Evolutionary conservation across 2,329 filamentous ascomycete genomes (phyloP), one percentile per base, ranked within the genome.

Genomic region (Sarocladium kiliense): DNA sequence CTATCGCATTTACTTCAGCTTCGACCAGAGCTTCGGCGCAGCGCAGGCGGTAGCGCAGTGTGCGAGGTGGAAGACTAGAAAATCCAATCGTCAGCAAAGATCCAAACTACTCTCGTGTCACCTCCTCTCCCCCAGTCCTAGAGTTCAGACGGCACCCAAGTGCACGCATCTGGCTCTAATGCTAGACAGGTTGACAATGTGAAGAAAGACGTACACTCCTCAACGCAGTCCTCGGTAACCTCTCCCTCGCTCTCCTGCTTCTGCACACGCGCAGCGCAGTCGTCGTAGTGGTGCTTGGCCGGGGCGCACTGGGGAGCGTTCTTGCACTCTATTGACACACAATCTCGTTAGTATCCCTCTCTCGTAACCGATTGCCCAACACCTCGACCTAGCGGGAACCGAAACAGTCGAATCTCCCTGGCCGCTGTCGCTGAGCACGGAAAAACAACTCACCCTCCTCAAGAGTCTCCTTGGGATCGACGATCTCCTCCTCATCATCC

Each of bases 241-340:
- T 79, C 86, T 65, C 87, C 85, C 61, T 87, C 82, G 64, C 87
- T 83, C 68, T 91, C 84, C 60, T 73, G 71, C 64, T 72, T 63
- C 56, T 72, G 67, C 65, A 99, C 94, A 67, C 94, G 91, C 84
- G 96, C 92, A 65, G 93, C 91, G 74, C 94, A 99, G 78, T 97
- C 91, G 63, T 97, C 93, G 74, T 88, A 97, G 83, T 99, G 94
- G 82, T 97, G 93, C 86, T 97, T 99, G 70, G 84, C 83, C 58
- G 88, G 86, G 59, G 87, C 81, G 77, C 94, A 99, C 74, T 89
- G 79, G 73, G 87, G 82, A 62, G 91, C 91, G 73, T 93, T 85
- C 75, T 84, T 84, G 84, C 94, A 99, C 70, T 96, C 94, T 97
- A 74, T 64, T 64, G 42, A 21, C 23, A 16, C 39, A n/a, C 16